phyloP scores from a whole-genome alignment of 116 monocot genomes.

The Trichopus zeylanicus region DNA sequence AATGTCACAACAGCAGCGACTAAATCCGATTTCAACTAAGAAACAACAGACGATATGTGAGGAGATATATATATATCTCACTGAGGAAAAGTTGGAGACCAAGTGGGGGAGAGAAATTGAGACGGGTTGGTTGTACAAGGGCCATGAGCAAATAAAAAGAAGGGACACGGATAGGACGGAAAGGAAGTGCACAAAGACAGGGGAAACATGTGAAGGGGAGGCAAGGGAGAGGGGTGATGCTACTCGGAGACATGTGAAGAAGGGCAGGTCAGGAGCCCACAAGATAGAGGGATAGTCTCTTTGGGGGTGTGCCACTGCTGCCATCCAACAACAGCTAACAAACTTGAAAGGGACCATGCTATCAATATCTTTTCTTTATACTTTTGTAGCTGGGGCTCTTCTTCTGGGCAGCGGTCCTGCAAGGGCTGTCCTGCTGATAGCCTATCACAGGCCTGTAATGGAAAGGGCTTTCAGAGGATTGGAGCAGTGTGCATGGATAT shows the following conservation, averaged over 20 bases:
- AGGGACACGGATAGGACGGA: neutral
- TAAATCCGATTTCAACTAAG: no score
- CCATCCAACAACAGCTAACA: neutral
- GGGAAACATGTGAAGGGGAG: constrained; percentile 2
- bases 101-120: neutral
- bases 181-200: neutral
- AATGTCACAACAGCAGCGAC: no score
- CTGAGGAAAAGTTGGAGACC: no score
- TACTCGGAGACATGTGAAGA: neutral
- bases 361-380: neutral
- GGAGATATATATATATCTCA: no score
- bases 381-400: no score
- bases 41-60: no score
- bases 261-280: neutral
- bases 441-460: no score
- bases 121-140: neutral
- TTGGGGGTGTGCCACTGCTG: neutral
- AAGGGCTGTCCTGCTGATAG: no score
- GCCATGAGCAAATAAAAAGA: neutral
- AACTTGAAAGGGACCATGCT: neutral
- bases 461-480: no score
- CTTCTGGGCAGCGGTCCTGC: no score
- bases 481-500: no score
- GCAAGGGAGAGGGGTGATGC: no score
- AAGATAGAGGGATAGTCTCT: neutral